Conservation (phyloP, 2,329 filamentous ascomycete species). For the Fusarium camptoceras region DNA sequence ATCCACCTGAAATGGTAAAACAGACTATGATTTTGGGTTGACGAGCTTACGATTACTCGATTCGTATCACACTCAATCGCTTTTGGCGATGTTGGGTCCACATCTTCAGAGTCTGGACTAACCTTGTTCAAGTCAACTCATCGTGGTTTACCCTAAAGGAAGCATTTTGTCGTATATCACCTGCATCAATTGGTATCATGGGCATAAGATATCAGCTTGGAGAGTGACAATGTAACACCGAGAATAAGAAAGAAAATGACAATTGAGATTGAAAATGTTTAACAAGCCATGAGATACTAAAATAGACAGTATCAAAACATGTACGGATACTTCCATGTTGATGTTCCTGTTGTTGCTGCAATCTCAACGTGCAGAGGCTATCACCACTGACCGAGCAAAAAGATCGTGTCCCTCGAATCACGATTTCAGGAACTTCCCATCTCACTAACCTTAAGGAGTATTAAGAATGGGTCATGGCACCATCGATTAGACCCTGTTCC, state of each 20-base stretch:
- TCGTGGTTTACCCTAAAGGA: not conserved
- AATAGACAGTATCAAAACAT: not conserved
- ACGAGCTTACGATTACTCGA: not conserved
- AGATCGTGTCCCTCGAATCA: not conserved
- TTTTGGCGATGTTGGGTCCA: not conserved
- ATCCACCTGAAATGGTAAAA: slow-evolving; percentile 30
- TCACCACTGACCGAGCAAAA: not conserved
- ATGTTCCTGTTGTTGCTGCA: not conserved
- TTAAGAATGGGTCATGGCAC: not conserved
- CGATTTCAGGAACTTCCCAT: not conserved
- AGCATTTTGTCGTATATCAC: not conserved
- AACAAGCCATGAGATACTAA: not conserved
- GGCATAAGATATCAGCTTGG: not conserved
- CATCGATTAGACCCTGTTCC: not conserved
- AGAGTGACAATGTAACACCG: not conserved
- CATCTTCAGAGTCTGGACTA: not conserved
- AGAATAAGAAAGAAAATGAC: not conserved
- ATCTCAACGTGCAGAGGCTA: not conserved
- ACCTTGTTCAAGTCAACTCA: not conserved
- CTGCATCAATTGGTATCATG: not conserved
- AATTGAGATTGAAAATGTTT: rapidly evolving
- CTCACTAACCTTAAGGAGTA: not conserved
- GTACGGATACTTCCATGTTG: not conserved
- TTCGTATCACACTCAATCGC: not conserved
- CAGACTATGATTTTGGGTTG: slow-evolving; percentile 3